phyloP scores from a whole-genome alignment of 768 basidiomycete genomes.

The Auricularia heimuer region DNA sequence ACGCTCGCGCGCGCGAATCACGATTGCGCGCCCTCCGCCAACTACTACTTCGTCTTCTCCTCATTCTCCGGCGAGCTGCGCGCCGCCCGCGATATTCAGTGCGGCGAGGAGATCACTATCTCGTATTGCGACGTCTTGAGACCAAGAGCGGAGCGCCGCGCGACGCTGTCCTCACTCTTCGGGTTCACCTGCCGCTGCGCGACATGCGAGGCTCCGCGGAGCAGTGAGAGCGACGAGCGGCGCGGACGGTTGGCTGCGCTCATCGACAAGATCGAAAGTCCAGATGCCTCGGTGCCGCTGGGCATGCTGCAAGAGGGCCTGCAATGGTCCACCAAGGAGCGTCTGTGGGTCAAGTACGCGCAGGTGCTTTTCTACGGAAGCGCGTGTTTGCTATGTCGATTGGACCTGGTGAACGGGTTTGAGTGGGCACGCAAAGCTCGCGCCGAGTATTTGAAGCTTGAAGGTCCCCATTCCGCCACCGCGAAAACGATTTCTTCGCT shows the following conservation, averaged over 20 bases:
- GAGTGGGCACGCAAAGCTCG: neutral
- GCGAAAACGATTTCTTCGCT: neutral
- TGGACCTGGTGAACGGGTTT: neutral
- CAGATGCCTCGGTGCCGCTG: neutral
- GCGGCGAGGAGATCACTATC: slow-evolving; percentile 9
- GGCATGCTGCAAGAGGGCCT: neutral
- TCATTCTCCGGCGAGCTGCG: slow-evolving; percentile 7
- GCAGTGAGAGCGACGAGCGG: slow-evolving; percentile 2
- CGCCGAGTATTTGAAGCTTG: neutral
- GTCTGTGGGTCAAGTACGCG: neutral
- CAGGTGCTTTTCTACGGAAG: neutral
- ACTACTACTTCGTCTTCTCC: slow-evolving; percentile 4
- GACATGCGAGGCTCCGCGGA: neutral
- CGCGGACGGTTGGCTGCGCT: neutral
- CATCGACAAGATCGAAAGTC: neutral
- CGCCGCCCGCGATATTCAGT: slow-evolving; percentile 4
- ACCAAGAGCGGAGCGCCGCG: slow-evolving; percentile 1
- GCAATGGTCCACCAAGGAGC: neutral
- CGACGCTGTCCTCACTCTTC: neutral
- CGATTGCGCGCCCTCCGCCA: slow-evolving; percentile 6
- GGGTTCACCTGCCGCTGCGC: slow-evolving; percentile 6
- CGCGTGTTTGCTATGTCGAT: neutral
- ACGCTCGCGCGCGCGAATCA: slow-evolving; percentile 8
- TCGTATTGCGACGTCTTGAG: slow-evolving; percentile 8
- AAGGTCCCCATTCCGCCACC: neutral